A percentile compares a stretch with the other conserved stretches of the same genome.
phyloP scores from a whole-genome alignment of 2,329 filamentous ascomycete genomes.

The Eutypella sp. region DNA sequence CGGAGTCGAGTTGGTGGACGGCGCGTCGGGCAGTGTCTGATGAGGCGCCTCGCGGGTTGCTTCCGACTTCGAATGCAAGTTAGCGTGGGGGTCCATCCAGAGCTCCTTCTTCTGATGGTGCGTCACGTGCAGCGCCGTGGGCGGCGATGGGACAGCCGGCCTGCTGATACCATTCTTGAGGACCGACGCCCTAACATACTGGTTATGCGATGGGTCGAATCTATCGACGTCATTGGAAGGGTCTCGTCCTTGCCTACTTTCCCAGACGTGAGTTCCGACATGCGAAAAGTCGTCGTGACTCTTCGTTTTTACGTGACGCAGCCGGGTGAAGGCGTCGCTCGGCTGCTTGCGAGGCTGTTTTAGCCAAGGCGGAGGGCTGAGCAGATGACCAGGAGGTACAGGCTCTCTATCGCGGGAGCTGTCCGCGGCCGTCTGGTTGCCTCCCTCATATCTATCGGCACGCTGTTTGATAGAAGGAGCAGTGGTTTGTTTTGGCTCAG shows the following conservation, averaged over 20 bases:
- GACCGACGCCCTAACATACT: not conserved
- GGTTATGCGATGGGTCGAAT: not conserved
- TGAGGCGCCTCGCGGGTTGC: not conserved
- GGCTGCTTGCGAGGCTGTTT: slow-evolving; percentile 19
- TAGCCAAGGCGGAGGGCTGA: slow-evolving; percentile 25
- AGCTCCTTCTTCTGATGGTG: slow-evolving; percentile 13
- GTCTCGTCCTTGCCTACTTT: slow-evolving; percentile 1
- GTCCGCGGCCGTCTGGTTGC: not conserved
- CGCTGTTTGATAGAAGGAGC: too few species aligned
- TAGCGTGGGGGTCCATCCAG: slow-evolving; percentile 8
- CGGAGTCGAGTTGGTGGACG: not conserved
- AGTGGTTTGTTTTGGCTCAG: too few species aligned
- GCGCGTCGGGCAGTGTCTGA: not conserved
- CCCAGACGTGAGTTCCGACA: slow-evolving; percentile 1
- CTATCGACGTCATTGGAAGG: slow-evolving; percentile 1
- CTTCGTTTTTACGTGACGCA: slow-evolving; percentile 17
- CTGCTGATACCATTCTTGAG: slow-evolving; percentile 5
- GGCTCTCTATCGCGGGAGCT: not conserved
- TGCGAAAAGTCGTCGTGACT: slow-evolving; percentile 8
- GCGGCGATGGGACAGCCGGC: slow-evolving; percentile 13
- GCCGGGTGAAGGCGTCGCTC: slow-evolving; percentile 15
- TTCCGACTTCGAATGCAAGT: slow-evolving; percentile 5
- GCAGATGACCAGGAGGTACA: slow-evolving; percentile 14
- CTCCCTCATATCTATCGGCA: too few species aligned
- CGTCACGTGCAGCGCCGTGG: slow-evolving; percentile 14